Evolutionary conservation across 257 asterid genomes (phyloP), one percentile per base, ranked within the genome.

Genomic region (Fraxinus cuspidata): DNA sequence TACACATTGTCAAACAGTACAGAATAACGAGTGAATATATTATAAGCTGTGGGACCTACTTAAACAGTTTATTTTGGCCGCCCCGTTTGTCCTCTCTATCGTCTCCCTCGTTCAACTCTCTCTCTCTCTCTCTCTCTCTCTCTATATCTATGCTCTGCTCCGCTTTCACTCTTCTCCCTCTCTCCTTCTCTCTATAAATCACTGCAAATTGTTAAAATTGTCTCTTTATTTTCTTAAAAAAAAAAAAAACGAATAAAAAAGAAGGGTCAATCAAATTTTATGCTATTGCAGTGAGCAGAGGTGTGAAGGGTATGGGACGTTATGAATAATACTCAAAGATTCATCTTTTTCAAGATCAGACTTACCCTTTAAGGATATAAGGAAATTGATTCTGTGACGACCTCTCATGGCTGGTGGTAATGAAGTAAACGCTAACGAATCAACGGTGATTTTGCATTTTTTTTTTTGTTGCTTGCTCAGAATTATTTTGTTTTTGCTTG

Each of bases 11-110:
- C 53, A 35, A 35, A 15, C 7, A 37, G 31, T 19, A 37, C 10
- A 13, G 60, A 25, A 42, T n/a, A 38, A 37, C 8, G 28, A 38
- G 47, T 16, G n/a, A 16, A 15, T 34, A 77, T 6, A 31, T 9
- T 56, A 38, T n/a, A 69, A 71, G 38, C 0, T n/a, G 37, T 79
- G 88, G 89, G 81, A 0, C 81, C 87, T 32, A 73, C 58, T 9
- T 49, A 21, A 74, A 75, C 77, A 77, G 86, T 84, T 75, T 70
- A 83, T 49, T 81, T 73, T 77, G 84, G 88, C 89, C 89, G 91
- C 83, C 88, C 71, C 44, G 1, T 85, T 87, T 85, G 91, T 87
- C 89, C 84, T 83, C 87, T 87, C 86, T 68, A 82, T 79, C 86
- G 86, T 79, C 86, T 72, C 77, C 76, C 66, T 75, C 80, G 12